Conservation (phyloP, 2,329 filamentous ascomycete species). For the Penicillium sp. region DNA sequence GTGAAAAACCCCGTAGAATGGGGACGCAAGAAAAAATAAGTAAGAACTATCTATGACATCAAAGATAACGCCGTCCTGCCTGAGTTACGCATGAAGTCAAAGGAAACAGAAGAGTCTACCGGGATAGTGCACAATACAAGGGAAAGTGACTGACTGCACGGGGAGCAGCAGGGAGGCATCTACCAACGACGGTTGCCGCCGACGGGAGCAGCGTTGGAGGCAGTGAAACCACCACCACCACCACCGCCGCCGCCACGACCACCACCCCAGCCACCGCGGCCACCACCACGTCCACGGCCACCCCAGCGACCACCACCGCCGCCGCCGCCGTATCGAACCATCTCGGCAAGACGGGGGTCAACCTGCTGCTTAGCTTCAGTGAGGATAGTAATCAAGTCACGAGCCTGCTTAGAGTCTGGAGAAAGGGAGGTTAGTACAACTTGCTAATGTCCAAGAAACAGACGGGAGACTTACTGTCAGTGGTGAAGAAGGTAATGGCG, state of each 20-base stretch:
- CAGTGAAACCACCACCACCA: conserved; percentile 51
- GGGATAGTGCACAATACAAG: conserved; percentile 27
- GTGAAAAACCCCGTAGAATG: conserved; percentile 4
- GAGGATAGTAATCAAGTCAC: conserved; percentile 90
- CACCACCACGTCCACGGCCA: conserved; percentile 61
- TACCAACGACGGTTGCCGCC: conserved; percentile 60
- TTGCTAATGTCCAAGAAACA: neutral
- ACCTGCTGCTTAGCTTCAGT: conserved; percentile 97
- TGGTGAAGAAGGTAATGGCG: conserved; percentile 97
- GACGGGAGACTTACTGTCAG: conserved; percentile 79
- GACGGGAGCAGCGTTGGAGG: conserved; percentile 59
- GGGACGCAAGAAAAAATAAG: conserved; percentile 19
- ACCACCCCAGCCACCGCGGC: conserved; percentile 61
- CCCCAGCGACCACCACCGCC: conserved; percentile 70
- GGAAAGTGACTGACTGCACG: conserved; percentile 24
- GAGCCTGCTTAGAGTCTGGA: conserved; percentile 85
- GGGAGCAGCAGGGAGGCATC: conserved; percentile 22
- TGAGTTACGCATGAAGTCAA: conserved; percentile 35
- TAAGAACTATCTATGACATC: conserved; percentile 40
- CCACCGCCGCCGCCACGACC: conserved; percentile 49
- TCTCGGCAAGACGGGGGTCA: conserved; percentile 91
- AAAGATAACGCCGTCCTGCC: conserved; percentile 40
- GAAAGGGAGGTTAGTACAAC: conserved; percentile 18
- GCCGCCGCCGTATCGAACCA: conserved; percentile 87
- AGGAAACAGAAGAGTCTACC: conserved; percentile 32